phyloP scores from a whole-genome alignment of 2,329 filamentous ascomycete genomes.

The Beauveria sp. region DNA sequence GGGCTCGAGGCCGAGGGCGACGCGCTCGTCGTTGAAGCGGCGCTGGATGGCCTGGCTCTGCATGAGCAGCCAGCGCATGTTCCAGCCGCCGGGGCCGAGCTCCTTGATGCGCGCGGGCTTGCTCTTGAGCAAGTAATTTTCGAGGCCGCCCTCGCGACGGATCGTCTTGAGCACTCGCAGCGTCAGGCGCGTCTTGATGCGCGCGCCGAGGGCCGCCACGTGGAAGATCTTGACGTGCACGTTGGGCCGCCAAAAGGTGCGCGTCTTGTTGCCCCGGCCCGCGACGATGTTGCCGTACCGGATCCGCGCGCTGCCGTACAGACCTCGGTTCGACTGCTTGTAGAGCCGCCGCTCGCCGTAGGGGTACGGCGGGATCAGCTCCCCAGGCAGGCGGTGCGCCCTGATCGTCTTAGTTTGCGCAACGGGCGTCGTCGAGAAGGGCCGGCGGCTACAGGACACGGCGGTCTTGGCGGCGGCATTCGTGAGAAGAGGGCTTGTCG shows the following conservation, averaged over 20 bases:
- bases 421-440: slow-evolving; percentile 31
- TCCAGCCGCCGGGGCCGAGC: slow-evolving; percentile 85
- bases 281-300: slow-evolving; percentile 77
- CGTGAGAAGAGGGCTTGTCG: background rate
- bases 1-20: slow-evolving; percentile 52
- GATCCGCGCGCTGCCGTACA: slow-evolving; percentile 64
- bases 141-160: slow-evolving; percentile 79
- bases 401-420: slow-evolving; percentile 34
- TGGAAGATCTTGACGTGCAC: slow-evolving; percentile 61
- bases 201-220: slow-evolving; percentile 52
- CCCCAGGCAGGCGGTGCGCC: slow-evolving; percentile 36
- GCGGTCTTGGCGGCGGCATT: slow-evolving; percentile 1
- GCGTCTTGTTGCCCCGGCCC: slow-evolving; percentile 61
- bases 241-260: slow-evolving; percentile 65
- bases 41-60: slow-evolving; percentile 61
- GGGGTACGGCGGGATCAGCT: slow-evolving; percentile 60
- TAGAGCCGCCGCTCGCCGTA: slow-evolving; percentile 63
- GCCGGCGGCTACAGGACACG: slow-evolving; percentile 11
- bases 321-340: slow-evolving; percentile 72
- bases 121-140: slow-evolving; percentile 81
- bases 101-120: slow-evolving; percentile 74
- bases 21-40: slow-evolving; percentile 58
- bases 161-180: slow-evolving; percentile 65
- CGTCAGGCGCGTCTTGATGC: slow-evolving; percentile 61
- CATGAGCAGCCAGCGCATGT: slow-evolving; percentile 82